These are phyloP conservation scores for Gloeopeniophorella convolvens DNA, from an alignment of 768 basidiomycete genomes.

Conservation along the genomic window DNA sequence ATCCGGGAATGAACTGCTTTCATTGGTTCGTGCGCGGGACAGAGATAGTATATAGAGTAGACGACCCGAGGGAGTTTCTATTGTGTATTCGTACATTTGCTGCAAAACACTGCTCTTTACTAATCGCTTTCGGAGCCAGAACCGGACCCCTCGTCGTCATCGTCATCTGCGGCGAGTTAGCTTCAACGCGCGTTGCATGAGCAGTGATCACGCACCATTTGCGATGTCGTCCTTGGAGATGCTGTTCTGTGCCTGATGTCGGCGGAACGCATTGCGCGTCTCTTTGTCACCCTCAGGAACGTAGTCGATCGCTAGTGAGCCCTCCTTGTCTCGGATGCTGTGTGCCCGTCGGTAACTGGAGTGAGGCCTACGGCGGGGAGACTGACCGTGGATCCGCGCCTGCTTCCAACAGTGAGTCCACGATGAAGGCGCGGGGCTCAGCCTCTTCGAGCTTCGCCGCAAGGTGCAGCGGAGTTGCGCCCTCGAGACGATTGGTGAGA, in stretches of 20 bases:
- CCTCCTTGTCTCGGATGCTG: conserved; percentile 71
- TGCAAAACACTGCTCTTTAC: not conserved
- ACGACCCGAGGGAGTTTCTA: conserved; percentile 10
- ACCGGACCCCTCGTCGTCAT: conserved; percentile 28
- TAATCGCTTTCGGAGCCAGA: conserved; percentile 28
- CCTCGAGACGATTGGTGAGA: conserved; percentile 59
- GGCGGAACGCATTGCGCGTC: conserved; percentile 44
- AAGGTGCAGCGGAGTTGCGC: conserved; percentile 74
- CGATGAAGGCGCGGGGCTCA: conserved; percentile 47
- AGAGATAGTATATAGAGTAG: conserved; percentile 5
- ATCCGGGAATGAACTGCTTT: conserved; percentile 20
- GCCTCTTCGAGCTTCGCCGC: conserved; percentile 52
- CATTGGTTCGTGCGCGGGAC: conserved; percentile 7
- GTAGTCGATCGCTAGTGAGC: conserved; percentile 48
- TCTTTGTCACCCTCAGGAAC: conserved; percentile 48
- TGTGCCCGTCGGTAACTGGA: not conserved
- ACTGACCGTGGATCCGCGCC: conserved; percentile 66
- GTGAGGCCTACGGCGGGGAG: no score
- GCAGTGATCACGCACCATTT: conserved; percentile 36
- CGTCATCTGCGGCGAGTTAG: conserved; percentile 22
- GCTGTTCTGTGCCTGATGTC: conserved; percentile 44
- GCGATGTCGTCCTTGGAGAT: conserved; percentile 60
- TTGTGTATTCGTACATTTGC: conserved; percentile 9
- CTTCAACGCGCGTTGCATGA: not conserved
- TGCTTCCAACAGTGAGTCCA: conserved; percentile 67